Conservation (phyloP, 2,329 filamentous ascomycete species). For the Ascochyta fabae region DNA sequence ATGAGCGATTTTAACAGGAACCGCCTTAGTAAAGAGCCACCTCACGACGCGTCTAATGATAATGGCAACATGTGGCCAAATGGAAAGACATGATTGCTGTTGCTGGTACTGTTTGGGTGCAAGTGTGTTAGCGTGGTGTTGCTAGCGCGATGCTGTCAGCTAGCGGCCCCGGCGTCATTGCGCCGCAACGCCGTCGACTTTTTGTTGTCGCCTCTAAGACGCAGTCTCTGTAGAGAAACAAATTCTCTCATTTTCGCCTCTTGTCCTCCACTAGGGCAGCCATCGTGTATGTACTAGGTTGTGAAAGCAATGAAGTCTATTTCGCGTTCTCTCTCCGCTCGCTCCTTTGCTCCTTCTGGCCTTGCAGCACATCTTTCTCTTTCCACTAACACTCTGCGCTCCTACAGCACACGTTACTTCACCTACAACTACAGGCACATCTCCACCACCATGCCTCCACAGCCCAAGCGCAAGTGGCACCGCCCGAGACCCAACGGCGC, state of each 20-base stretch:
- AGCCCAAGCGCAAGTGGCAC: conserved; percentile 35
- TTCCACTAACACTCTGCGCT: conserved; percentile 29
- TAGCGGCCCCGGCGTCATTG: conserved; percentile 1
- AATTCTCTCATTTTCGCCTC: conserved; percentile 7
- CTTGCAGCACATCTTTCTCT: conserved; percentile 25
- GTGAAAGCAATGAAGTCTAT: conserved; percentile 34
- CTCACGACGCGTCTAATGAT: neutral
- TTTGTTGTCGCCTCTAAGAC: conserved; percentile 7
- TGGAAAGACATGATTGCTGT: neutral
- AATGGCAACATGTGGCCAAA: too few relatives aligned
- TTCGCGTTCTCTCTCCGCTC: conserved; percentile 28
- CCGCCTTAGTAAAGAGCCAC: neutral
- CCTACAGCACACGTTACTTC: conserved; percentile 18
- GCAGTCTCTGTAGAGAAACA: conserved; percentile 16
- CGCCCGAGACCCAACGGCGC: conserved; percentile 23
- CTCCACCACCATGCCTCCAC: conserved; percentile 28
- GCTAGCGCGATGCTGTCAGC: neutral
- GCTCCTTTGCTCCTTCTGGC: conserved; percentile 27
- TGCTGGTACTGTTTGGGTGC: neutral
- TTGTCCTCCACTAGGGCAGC: conserved; percentile 13
- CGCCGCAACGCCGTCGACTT: conserved; percentile 10
- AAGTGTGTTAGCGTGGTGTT: neutral
- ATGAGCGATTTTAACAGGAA: neutral
- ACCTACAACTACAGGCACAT: conserved; percentile 23
- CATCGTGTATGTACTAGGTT: conserved; percentile 31